These are phyloP conservation scores for Lunularia cruciata DNA, from an alignment of 225 moss, liverwort and hornwort genomes.

Conservation along the genomic window DNA sequence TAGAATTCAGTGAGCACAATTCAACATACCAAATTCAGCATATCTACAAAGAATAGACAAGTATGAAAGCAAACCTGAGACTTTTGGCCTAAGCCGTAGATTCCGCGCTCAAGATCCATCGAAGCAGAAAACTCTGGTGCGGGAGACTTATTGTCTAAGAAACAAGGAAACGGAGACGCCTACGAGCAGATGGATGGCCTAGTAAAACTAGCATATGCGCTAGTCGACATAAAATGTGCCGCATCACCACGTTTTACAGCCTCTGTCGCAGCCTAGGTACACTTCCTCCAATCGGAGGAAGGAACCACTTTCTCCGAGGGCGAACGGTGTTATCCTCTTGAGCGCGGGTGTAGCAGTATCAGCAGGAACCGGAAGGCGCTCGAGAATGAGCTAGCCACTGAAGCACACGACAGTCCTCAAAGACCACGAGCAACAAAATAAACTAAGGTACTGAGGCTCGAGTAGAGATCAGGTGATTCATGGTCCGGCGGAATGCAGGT, in stretches of 20 bases:
- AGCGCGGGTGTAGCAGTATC: neutral
- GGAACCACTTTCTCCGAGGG: neutral
- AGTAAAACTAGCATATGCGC: conserved; percentile 52
- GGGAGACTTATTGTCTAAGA: conserved; percentile 15
- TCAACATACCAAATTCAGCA: no score
- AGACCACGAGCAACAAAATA: neutral
- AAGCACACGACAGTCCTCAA: neutral
- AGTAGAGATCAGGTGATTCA: neutral
- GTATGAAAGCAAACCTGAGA: conserved; percentile 25
- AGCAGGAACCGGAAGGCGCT: neutral
- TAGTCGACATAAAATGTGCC: conserved; percentile 48
- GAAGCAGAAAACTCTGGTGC: conserved; percentile 8
- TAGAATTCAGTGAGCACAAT: no score
- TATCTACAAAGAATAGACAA: neutral
- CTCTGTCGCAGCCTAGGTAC: conserved; percentile 2
- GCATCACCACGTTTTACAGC: conserved; percentile 37
- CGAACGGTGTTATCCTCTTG: neutral
- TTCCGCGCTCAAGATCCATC: conserved; percentile 43
- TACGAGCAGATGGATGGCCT: conserved; percentile 48
- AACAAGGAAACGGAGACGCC: conserved; percentile 34
- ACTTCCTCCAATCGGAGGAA: conserved; percentile 21
- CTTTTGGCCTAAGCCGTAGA: conserved; percentile 13
- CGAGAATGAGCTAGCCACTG: neutral
- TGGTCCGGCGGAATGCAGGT: neutral
- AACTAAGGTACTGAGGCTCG: neutral